These are phyloP conservation scores for Nidula microcarpa DNA, from an alignment of 768 basidiomycete species.

Conservation along the genomic window DNA sequence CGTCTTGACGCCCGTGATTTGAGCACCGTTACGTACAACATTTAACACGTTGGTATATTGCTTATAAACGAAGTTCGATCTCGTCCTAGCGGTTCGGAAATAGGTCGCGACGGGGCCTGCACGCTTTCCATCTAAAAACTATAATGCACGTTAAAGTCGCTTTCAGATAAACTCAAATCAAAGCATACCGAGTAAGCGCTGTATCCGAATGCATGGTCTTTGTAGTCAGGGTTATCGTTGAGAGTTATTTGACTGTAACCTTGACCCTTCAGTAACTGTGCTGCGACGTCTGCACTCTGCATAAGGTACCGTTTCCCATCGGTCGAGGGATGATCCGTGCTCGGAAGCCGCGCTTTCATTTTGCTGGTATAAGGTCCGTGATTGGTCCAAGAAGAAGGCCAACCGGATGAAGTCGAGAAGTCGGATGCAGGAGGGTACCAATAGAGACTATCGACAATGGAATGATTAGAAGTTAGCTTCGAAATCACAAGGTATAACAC, in stretches of 20 bases:
- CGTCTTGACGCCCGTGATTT: slow-evolving; percentile 57
- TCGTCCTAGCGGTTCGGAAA: slow-evolving; percentile 48
- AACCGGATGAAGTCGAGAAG: slow-evolving; percentile 47
- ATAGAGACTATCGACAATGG: slow-evolving; percentile 32
- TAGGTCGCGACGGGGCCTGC: slow-evolving; percentile 61
- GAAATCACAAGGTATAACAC: slow-evolving; percentile 12
- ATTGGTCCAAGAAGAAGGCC: slow-evolving; percentile 53
- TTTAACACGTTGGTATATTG: slow-evolving; percentile 45
- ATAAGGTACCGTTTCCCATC: slow-evolving; percentile 58
- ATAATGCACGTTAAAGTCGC: neutral
- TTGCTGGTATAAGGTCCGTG: slow-evolving; percentile 47
- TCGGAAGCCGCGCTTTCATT: slow-evolving; percentile 49
- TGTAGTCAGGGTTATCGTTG: slow-evolving; percentile 51
- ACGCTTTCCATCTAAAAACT: slow-evolving; percentile 44
- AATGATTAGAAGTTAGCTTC: neutral
- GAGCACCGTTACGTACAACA: slow-evolving; percentile 53
- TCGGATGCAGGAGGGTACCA: slow-evolving; percentile 51
- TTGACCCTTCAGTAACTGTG: slow-evolving; percentile 40
- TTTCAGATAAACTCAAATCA: neutral
- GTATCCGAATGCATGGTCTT: slow-evolving; percentile 62
- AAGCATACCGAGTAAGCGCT: slow-evolving; percentile 34
- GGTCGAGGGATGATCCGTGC: slow-evolving; percentile 55
- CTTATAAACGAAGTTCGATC: slow-evolving; percentile 49
- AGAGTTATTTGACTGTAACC: slow-evolving; percentile 52
- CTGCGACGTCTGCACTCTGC: slow-evolving; percentile 41